Base-by-base conservation (phyloP, 106 monocot genomes). In the Posidonia australis region DNA sequence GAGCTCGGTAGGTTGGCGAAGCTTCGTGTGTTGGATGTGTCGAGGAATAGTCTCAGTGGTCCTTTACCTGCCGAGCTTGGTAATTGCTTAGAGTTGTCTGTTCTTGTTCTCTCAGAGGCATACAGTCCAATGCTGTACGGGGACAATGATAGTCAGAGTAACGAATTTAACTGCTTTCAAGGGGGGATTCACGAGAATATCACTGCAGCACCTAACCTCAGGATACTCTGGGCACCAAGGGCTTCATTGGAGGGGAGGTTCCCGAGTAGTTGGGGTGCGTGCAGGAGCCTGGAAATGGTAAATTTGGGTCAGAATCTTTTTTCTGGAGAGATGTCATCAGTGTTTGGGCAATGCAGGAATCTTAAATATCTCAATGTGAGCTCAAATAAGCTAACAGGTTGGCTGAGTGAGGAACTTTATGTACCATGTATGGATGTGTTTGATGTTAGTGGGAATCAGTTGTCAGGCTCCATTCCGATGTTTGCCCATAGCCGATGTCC, bases 181-280 rank as follows among this genome's bases (percentile, higher is more conserved):
- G 89, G 89, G n/a, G 79, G 79, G 3, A 61, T 93, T 79, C 66
- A 79, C 0, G 77, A 83, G 36, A 82, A 44, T 36, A 74, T 93
- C 54, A 86, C 89, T 0, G 54, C 69, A 47, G 60, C 83, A 46
- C 86, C 83, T 9, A 84, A 80, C 23, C 82, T 93, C 26, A 81
- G 77, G 68, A 49, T 93, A 16, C 58, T 93, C n/a, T 93, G 89
- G 89, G 93, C 89, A 3, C 93, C 93, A 10, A 77, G 77, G 66
- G 81, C 76, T 13, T 67, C 41, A 0, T 20, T 89, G 23, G 85
- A 86, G 76, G 93, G 93, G 58, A 64, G 54, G 29, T 32, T 93
- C 51, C 93, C 93, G 1, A 77, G 70, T 32, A 67, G 82, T 61
- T 93, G 93, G 93, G 86, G 89, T 41, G 30, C 12, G 44, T 93